Evolutionary conservation across 495 filamentous ascomycete species (phyloP).

Genomic region (Hyaloscypha hepaticicola): DNA sequence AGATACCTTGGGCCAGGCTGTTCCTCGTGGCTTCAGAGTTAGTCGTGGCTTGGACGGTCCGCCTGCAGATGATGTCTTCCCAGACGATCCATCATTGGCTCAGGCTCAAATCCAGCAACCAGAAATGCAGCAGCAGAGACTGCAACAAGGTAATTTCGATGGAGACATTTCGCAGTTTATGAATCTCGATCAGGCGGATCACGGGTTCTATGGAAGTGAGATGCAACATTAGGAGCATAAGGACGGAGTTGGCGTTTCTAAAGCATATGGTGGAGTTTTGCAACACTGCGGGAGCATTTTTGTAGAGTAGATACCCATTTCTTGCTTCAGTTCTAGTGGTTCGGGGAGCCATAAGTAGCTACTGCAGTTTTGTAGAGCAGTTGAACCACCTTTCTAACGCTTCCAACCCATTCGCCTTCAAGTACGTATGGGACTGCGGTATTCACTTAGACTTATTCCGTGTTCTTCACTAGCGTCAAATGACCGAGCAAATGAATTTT

Average conservation of each 20-base stretch:
- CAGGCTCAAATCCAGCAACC: not conserved
- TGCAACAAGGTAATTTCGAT: not conserved
- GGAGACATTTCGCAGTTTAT: slow-evolving; percentile 17
- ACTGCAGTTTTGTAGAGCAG: no score
- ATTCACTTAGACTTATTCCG: no score
- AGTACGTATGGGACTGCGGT: no score
- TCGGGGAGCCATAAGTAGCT: not conserved
- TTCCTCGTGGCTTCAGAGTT: slow-evolving; percentile 41
- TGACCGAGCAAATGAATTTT: no score
- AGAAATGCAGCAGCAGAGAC: not conserved
- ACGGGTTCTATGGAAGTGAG: not conserved
- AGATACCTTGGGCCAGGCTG: slow-evolving; percentile 45
- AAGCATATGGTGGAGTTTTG: not conserved
- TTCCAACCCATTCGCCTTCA: no score
- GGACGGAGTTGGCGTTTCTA: slow-evolving; percentile 1
- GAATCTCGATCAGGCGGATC: slow-evolving; percentile 21
- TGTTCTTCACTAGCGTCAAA: no score
- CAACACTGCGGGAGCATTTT: not conserved
- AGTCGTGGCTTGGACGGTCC: slow-evolving; percentile 34
- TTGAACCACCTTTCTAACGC: no score
- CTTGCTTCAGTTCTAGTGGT: not conserved
- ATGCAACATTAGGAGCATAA: slow-evolving; percentile 6
- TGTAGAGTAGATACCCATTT: slow-evolving; percentile 13
- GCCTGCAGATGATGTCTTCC: slow-evolving; percentile 24
- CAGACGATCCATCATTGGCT: slow-evolving; percentile 10